Percentiles rank a stretch among this genome's conserved stretches.
Conservation (phyloP, 192 early-diverging fungal genomes). For the Fimicolochytrium jonesii region DNA sequence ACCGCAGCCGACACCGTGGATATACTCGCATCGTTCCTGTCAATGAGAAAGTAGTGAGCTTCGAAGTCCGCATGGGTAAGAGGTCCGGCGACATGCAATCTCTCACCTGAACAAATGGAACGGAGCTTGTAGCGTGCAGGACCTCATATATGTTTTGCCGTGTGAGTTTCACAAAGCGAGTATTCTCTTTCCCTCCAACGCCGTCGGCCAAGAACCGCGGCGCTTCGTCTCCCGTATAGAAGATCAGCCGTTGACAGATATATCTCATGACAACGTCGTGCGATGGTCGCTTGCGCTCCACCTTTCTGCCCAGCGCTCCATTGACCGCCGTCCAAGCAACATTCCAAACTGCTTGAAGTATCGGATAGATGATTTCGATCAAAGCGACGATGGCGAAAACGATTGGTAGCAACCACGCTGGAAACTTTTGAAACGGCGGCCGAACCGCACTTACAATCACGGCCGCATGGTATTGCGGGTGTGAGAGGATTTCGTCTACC, state of each 20-base stretch:
- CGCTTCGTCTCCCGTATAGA: conserved; percentile 30
- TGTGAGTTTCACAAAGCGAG: conserved; percentile 26
- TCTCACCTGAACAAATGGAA: conserved; percentile 36
- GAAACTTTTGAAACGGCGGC: conserved; percentile 1
- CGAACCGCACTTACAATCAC: conserved; percentile 31
- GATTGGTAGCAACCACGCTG: too few relatives aligned
- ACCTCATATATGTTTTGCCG: conserved; percentile 30
- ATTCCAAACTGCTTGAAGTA: too few relatives aligned
- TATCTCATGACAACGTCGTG: background rate
- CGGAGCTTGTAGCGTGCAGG: conserved; percentile 39
- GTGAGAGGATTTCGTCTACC: conserved; percentile 5
- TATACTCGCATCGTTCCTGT: conserved; percentile 34
- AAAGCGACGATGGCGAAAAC: too few relatives aligned
- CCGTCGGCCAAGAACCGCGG: conserved; percentile 28
- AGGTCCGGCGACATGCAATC: background rate
- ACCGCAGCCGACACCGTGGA: conserved; percentile 26
- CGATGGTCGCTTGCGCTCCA: too few relatives aligned
- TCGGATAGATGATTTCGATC: too few relatives aligned
- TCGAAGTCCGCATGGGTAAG: background rate
- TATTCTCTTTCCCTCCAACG: conserved; percentile 5
- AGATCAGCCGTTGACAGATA: conserved; percentile 22
- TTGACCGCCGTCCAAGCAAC: too few relatives aligned
- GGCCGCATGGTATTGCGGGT: conserved; percentile 26
- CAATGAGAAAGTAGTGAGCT: too few relatives aligned
- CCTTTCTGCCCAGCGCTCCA: too few relatives aligned